These are phyloP conservation scores for Aspergillus awamori DNA, from an alignment of 2,329 filamentous ascomycete species.

Conservation along the genomic window DNA sequence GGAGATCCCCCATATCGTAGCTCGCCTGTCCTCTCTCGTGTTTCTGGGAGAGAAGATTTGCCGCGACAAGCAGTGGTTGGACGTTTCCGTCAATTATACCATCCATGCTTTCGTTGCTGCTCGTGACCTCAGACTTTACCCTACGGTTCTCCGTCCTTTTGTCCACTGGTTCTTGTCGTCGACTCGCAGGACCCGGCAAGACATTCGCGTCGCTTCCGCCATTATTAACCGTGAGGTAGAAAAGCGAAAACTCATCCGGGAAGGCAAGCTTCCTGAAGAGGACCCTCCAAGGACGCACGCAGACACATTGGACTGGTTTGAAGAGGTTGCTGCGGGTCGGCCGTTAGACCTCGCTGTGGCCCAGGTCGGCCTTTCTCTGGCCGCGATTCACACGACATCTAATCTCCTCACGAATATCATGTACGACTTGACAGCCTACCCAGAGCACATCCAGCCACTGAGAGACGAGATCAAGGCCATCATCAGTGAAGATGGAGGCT, in stretches of 20 bases:
- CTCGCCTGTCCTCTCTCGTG: slow-evolving; percentile 57
- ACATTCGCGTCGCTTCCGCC: slow-evolving; percentile 41
- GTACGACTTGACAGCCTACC: slow-evolving; percentile 56
- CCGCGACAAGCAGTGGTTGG: slow-evolving; percentile 58
- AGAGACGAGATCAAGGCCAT: slow-evolving; percentile 55
- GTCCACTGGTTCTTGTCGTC: slow-evolving; percentile 51
- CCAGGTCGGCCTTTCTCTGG: slow-evolving; percentile 35
- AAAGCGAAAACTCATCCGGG: slow-evolving; percentile 23
- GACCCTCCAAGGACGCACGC: slow-evolving; percentile 19
- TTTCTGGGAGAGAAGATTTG: slow-evolving; percentile 58
- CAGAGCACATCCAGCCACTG: slow-evolving; percentile 55
- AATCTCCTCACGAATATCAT: slow-evolving; percentile 52
- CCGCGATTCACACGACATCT: slow-evolving; percentile 40
- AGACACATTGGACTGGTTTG: slow-evolving; percentile 36
- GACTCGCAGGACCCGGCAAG: slow-evolving; percentile 41
- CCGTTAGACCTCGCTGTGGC: slow-evolving; percentile 20
- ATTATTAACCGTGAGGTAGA: slow-evolving; percentile 37
- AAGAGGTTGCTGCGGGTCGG: slow-evolving; percentile 20
- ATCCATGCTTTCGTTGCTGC: slow-evolving; percentile 27
- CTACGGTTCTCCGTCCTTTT: slow-evolving; percentile 45
- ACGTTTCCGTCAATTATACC: slow-evolving; percentile 32
- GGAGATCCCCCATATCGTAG: slow-evolving; percentile 56
- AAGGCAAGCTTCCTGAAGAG: slow-evolving; percentile 24
- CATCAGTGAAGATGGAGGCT: slow-evolving; percentile 45
- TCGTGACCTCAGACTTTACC: slow-evolving; percentile 48